Percentiles rank a stretch among this genome's conserved stretches.
Conservation (phyloP, 306 rosid genomes). For the Pachyrhizus erosus region DNA sequence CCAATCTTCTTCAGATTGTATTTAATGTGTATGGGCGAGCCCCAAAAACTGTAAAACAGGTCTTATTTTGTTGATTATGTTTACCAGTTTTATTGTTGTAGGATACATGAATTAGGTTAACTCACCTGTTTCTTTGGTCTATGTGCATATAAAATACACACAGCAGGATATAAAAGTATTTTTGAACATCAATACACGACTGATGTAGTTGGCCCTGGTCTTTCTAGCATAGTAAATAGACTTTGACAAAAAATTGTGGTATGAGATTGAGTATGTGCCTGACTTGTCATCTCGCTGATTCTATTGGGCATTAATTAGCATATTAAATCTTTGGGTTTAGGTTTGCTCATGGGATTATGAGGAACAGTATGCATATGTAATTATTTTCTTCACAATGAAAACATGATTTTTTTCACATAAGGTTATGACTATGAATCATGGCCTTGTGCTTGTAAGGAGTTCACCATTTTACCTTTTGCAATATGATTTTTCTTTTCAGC, state of each 20-base stretch:
- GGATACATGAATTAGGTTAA: conserved; percentile 23
- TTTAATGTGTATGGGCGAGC: conserved; percentile 75
- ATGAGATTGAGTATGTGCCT: not conserved
- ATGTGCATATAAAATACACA: not conserved
- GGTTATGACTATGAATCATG: conserved; percentile 18
- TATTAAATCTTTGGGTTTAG: conserved; percentile 15
- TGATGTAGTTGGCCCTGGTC: conserved; percentile 11
- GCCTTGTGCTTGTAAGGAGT: conserved; percentile 1
- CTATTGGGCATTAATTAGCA: conserved; percentile 18
- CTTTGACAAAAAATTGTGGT: not conserved
- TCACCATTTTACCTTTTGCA: conserved; percentile 8
- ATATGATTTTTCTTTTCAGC: conserved; percentile 37
- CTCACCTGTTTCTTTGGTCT: not conserved
- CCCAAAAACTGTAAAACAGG: conserved; percentile 86
- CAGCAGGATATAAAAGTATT: conserved; percentile 6
- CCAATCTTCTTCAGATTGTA: conserved; percentile 81
- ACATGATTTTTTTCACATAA: not conserved
- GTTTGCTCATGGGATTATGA: conserved; percentile 26
- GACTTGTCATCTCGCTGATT: conserved; percentile 11
- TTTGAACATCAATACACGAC: not conserved
- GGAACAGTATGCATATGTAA: not conserved
- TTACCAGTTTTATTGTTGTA: conserved; percentile 16
- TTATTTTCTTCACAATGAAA: not conserved
- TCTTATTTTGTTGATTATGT: conserved; percentile 43
- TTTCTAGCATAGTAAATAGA: conserved; percentile 8